Evolutionary conservation across 225 moss, liverwort and hornwort genomes (phyloP), one percentile per base, ranked within the genome.

Genomic region (Neckera pumila): DNA sequence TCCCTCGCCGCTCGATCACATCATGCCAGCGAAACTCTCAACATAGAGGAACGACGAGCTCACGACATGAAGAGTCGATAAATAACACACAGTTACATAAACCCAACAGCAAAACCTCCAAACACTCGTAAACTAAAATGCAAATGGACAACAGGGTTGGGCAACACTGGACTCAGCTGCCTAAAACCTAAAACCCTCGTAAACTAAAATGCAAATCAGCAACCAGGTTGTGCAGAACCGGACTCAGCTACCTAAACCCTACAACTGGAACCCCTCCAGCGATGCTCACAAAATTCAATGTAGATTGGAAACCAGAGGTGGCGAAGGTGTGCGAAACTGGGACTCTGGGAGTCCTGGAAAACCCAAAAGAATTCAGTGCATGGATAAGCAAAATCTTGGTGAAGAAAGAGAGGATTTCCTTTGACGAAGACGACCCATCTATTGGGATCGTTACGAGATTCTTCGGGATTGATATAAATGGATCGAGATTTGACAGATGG

Each of bases 1-100:
- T 84, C n/a, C 53, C 76, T 49, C 70, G 27, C 78, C 73, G 40
- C 85, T 63, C 78, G 70, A 76, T 90, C 89, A 87, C 92, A 92
- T 89, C 43, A 75, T 84, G 87, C 74, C 83, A n/a, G 64, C 49
- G 14, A 79, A 87, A 56, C 53, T 56, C 79, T 66, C 22, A 34
- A 73, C 58, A 34, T 83, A 71, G 31, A 19, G 61, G 8, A 21
- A 9, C 12, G 34, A 47, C 47, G 45, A 62, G 54, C 78, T 86
- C 65, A 65, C 51, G 11, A 40, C 65, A 53, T 86, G 67, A 56
- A 79, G 33, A 86, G 58, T 57, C 59, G 38, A 56, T 34, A 17
- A 54, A 33, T 7, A 31, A 60, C 14, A 27, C 85, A 18, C 42
- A 25, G 47, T 61, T 19, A 7, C 76, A 63, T 38, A 40, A 77